Base-by-base conservation (phyloP, 2,329 filamentous ascomycete species). In the Periconia macrospinosa region DNA sequence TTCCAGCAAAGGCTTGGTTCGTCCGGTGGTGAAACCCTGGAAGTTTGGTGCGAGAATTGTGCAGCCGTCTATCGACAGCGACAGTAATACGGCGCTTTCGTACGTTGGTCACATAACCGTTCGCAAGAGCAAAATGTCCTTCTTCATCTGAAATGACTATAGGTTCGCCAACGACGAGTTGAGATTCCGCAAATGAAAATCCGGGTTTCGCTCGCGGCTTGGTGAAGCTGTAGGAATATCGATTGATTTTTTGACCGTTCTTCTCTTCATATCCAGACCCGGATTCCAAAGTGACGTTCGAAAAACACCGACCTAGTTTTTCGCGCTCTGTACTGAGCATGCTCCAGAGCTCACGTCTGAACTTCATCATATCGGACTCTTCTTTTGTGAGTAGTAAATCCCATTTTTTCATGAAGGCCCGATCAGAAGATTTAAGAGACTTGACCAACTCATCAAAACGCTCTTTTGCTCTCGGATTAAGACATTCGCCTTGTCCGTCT, bases 91-190 rank as follows among this genome's bases (percentile, higher is more conserved):
- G 83, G 41, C 85, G 83, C 67, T 87, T 89, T 54, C 84, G 85
- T 30, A 95, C 86, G 37, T 89, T 84, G 0, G 89, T 89, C 9
- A 97, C 90, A 65, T 90, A 99, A 2, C 94, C 94, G 61, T 96
- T 91, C 0, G 93, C 92, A 40, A 99, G 82, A 1, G 93, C 93
- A 77, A 96, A 99, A 71, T 99, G 94, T 0, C 94, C 94, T 56
- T 90, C 82, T 72, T 99, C 94, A 63, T 97, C 94, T 0, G 94
- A 97, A 3, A 99, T 84, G n/a, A 99, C 94, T 47, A 97, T 87
- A 0, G 94, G 93, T 67, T 99, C 94, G 41, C 93, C 93, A 23
- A 90, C 81, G 1, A 81, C 85, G 30, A 99, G 83, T 65, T 97
- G 92, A 1, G 92, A 97, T 65, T 97, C 93, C 1, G 91, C 78